phyloP scores from a whole-genome alignment of 176 grass and related monocot genomes.

The Aegilops sharonensis region DNA sequence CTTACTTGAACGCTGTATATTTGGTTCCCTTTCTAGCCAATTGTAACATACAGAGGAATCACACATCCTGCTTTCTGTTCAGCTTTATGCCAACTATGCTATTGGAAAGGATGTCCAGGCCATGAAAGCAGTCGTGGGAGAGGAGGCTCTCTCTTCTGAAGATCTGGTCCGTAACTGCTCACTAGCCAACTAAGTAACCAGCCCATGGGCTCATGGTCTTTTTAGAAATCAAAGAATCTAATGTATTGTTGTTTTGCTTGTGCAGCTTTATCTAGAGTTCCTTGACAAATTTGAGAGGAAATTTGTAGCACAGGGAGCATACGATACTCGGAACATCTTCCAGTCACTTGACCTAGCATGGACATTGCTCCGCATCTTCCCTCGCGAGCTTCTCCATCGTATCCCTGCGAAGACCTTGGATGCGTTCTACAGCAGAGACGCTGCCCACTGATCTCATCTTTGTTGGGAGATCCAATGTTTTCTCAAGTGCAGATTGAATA shows the following conservation, averaged over 20 bases:
- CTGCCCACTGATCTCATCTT: slow-evolving; percentile 55
- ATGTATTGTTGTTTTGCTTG: slow-evolving; percentile 17
- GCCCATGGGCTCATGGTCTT: not conserved
- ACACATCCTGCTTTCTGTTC: slow-evolving; percentile 23
- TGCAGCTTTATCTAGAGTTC: slow-evolving; percentile 96
- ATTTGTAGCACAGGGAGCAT: slow-evolving; percentile 92
- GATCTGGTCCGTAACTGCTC: slow-evolving; percentile 61
- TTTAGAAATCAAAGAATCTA: not conserved
- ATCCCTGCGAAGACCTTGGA: slow-evolving; percentile 98
- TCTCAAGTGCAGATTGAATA: slow-evolving; percentile 54
- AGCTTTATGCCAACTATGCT: slow-evolving; percentile 99
- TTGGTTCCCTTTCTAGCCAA: not conserved
- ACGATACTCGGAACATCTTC: slow-evolving; percentile 96
- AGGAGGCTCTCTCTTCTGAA: slow-evolving; percentile 98
- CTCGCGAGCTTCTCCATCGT: slow-evolving; percentile 95
- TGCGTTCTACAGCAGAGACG: slow-evolving; percentile 90
- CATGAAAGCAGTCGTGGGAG: slow-evolving; percentile 99
- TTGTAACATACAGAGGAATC: not conserved
- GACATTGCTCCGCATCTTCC: slow-evolving; percentile 97
- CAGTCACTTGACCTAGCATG: slow-evolving; percentile 97
- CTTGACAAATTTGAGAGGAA: slow-evolving; percentile 98
- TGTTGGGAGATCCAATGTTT: slow-evolving; percentile 33
- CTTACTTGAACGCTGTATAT: not conserved
- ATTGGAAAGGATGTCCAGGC: slow-evolving; percentile 99
- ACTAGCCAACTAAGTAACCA: not conserved